Conservation (phyloP, 129 eudicot species). For the Deinandra increscens region DNA sequence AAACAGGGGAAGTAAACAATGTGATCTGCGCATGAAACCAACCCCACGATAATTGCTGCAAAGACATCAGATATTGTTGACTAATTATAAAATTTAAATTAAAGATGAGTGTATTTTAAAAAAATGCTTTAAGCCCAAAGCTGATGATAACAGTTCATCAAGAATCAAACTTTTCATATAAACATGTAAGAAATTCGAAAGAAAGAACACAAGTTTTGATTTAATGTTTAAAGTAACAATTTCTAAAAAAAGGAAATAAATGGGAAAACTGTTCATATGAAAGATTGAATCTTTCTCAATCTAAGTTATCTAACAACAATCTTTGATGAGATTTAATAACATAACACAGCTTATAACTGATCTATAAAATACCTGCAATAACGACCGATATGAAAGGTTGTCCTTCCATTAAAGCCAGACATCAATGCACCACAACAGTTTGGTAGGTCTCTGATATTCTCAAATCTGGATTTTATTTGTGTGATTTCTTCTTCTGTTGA, state of each 20-base stretch:
- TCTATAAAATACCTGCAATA: conserved; percentile 58
- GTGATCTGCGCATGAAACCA: no score
- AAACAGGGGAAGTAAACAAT: conserved; percentile 26
- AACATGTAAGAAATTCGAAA: neutral
- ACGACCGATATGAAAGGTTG: conserved; percentile 47
- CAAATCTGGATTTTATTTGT: no score
- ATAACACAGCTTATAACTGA: no score
- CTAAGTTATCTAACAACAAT: neutral
- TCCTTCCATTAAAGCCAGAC: no score
- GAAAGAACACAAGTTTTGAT: neutral
- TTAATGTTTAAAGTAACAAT: neutral
- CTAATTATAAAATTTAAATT: neutral
- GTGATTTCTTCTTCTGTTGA: no score
- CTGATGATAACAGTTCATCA: no score
- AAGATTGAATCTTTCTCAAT: conserved; percentile 15
- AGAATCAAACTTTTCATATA: no score
- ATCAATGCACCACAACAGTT: no score
- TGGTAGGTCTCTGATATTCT: no score
- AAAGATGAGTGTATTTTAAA: conserved; percentile 24
- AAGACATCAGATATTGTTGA: neutral
- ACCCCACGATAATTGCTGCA: no score
- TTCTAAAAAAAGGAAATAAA: neutral
- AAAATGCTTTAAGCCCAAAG: no score
- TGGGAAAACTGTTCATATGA: neutral
- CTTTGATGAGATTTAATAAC: neutral